Percentiles rank a stretch among this genome's conserved stretches.
Conservation (phyloP, 306 rosid genomes). For the Quercus aquifolioides region DNA sequence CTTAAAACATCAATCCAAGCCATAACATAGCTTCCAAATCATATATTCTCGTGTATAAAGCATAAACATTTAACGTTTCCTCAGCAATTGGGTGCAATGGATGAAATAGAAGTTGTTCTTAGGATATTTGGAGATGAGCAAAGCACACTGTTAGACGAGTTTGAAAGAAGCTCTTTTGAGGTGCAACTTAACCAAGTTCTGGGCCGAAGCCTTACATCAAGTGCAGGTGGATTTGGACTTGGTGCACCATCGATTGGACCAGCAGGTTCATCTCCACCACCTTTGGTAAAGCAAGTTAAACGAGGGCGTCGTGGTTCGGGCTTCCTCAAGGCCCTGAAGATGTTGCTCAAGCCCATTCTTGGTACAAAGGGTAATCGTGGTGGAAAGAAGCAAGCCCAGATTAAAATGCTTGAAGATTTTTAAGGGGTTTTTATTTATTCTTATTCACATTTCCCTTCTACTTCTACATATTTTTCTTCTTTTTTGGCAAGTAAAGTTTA, state of each 20-base stretch:
- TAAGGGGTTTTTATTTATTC: neutral
- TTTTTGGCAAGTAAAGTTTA: neutral
- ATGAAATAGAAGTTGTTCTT: slow-evolving; percentile 31
- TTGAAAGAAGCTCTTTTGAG: slow-evolving; percentile 69
- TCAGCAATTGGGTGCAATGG: slow-evolving; percentile 22
- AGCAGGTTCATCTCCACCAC: neutral
- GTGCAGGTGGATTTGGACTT: slow-evolving; percentile 21
- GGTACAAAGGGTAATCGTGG: slow-evolving; percentile 21
- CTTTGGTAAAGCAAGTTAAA: slow-evolving; percentile 26
- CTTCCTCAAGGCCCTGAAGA: slow-evolving; percentile 51
- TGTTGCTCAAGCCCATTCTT: slow-evolving; percentile 53
- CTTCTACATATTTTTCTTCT: neutral
- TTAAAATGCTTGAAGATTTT: slow-evolving; percentile 11
- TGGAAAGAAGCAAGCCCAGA: slow-evolving; percentile 33
- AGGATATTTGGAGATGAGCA: slow-evolving; percentile 82
- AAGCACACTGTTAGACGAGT: slow-evolving; percentile 72
- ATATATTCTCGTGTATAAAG: no score
- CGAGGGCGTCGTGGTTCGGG: slow-evolving; percentile 28
- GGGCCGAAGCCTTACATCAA: slow-evolving; percentile 58
- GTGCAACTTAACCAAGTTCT: slow-evolving; percentile 63
- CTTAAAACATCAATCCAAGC: no score
- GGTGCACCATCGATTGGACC: slow-evolving; percentile 9
- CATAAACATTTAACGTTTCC: neutral
- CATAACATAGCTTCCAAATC: no score
- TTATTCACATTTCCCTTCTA: neutral